Evolutionary conservation across 768 basidiomycete genomes (phyloP).

Genomic region (Calocera viscosa): DNA sequence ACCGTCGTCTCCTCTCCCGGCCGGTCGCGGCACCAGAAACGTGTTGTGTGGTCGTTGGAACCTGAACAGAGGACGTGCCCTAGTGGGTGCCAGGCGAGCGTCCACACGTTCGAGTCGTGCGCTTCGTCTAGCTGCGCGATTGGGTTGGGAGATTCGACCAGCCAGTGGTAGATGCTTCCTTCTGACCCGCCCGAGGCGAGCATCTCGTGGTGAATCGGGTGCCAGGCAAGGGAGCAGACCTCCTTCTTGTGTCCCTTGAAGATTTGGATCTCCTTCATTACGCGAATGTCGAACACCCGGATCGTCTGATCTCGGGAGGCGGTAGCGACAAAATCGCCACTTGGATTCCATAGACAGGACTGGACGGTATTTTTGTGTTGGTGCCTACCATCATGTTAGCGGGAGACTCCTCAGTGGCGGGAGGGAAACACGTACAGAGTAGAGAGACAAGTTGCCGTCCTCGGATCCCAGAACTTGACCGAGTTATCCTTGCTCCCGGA

Average conservation of each 20-base stretch:
- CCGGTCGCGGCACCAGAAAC: slow-evolving; percentile 94
- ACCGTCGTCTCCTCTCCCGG: slow-evolving; percentile 71
- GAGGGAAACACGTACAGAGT: slow-evolving; percentile 52
- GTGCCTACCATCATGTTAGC: slow-evolving; percentile 41
- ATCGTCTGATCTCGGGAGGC: slow-evolving; percentile 91
- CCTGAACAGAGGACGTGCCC: slow-evolving; percentile 89
- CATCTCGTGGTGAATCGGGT: slow-evolving; percentile 74
- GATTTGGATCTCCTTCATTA: slow-evolving; percentile 88
- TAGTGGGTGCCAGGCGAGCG: slow-evolving; percentile 86
- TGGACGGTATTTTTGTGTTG: slow-evolving; percentile 97
- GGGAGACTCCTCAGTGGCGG: not conserved
- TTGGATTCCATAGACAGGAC: slow-evolving; percentile 83
- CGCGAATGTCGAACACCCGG: slow-evolving; percentile 92
- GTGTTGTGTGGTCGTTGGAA: slow-evolving; percentile 96
- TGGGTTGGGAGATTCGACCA: slow-evolving; percentile 44
- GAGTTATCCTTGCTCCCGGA: slow-evolving; percentile 96
- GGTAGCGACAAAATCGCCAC: slow-evolving; percentile 86
- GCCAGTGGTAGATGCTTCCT: slow-evolving; percentile 91
- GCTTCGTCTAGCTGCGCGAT: slow-evolving; percentile 81
- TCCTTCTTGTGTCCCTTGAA: slow-evolving; percentile 97
- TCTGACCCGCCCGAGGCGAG: slow-evolving; percentile 91
- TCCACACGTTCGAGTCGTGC: slow-evolving; percentile 97
- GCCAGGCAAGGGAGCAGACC: slow-evolving; percentile 94
- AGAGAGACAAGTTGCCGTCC: slow-evolving; percentile 78
- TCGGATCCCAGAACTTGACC: slow-evolving; percentile 99